A percentile compares a stretch with the other conserved stretches of the same genome.
These are phyloP conservation scores for Gossypium trilobum DNA, from an alignment of 441 rosid genomes.

Conservation along the genomic window DNA sequence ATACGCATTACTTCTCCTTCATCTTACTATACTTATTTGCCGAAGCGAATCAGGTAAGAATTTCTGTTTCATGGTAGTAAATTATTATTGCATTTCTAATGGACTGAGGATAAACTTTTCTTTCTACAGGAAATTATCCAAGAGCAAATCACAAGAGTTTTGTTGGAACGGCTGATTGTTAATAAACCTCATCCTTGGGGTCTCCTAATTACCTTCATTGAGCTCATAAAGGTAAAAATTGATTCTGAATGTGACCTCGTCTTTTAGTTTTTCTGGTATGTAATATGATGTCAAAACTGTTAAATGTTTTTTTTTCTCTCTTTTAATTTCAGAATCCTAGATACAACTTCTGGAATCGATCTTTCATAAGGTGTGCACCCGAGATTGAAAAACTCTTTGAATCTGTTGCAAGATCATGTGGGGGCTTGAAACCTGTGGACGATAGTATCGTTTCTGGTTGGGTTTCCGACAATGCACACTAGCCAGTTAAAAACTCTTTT, in stretches of 20 bases:
- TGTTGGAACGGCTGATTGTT: conserved; percentile 89
- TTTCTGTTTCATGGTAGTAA: not conserved
- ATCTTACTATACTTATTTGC: conserved; percentile 74
- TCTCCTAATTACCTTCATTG: conserved; percentile 92
- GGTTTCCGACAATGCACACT: conserved; percentile 70
- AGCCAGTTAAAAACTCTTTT: not conserved
- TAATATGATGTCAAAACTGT: not conserved
- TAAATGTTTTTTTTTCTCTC: not conserved
- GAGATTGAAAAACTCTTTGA: conserved; percentile 99
- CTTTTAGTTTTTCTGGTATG: not conserved
- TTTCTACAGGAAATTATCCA: conserved; percentile 71
- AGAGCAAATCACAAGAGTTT: conserved; percentile 94
- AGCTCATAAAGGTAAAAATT: conserved; percentile 69
- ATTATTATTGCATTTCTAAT: not conserved
- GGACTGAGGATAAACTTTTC: not conserved
- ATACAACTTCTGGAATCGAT: conserved; percentile 86
- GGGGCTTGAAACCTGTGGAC: conserved; percentile 79
- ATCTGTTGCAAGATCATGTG: conserved; percentile 87
- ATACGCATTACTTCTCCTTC: conserved; percentile 92
- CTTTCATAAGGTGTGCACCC: conserved; percentile 88
- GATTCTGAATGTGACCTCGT: not conserved
- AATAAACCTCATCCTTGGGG: conserved; percentile 99
- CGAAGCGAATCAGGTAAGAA: conserved; percentile 73
- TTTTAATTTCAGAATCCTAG: conserved; percentile 62
- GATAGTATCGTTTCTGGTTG: conserved; percentile 80